Percentiles rank a stretch among this genome's conserved stretches.
Evolutionary conservation across 2,329 filamentous ascomycete genomes (phyloP).

Genomic region (Hypoxylon sp.): DNA sequence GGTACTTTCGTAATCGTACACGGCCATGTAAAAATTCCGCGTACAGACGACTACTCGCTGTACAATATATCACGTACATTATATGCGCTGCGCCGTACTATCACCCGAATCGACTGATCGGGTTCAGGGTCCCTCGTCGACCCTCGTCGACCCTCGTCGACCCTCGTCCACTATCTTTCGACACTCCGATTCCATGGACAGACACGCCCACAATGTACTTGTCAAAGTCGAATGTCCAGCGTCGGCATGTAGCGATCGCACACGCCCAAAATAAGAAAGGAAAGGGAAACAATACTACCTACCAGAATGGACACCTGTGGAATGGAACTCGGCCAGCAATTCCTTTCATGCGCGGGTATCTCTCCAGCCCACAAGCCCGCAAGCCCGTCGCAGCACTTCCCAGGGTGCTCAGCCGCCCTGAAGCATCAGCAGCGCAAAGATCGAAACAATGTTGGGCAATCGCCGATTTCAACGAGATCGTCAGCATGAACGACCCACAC

Average conservation of each 20-base stretch:
- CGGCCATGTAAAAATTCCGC: no score
- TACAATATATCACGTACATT: neutral
- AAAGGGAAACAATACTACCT: constrained; percentile 30
- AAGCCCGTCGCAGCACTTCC: constrained; percentile 16
- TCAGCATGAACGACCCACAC: constrained; percentile 20
- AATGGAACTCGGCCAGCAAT: constrained; percentile 23
- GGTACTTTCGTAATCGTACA: no score
- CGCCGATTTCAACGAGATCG: constrained; percentile 35
- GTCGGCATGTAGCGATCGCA: constrained; percentile 3
- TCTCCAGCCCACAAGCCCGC: constrained; percentile 16
- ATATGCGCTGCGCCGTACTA: neutral
- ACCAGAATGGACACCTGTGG: constrained; percentile 21
- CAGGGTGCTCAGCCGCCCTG: constrained; percentile 22
- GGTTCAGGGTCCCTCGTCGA: neutral
- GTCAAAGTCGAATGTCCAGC: neutral
- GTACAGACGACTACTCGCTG: no score
- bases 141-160: neutral
- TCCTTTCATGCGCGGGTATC: constrained; percentile 18
- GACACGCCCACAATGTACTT: neutral
- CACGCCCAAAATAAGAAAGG: no score
- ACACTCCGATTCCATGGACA: neutral
- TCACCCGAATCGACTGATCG: neutral
- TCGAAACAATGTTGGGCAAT: constrained; percentile 37
- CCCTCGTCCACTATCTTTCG: neutral
- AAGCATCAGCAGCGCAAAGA: constrained; percentile 33